Percentiles rank a stretch among this genome's conserved stretches.
Evolutionary conservation across 2,329 filamentous ascomycete species (phyloP).

Genomic region (Arthrobotrys conoides): DNA sequence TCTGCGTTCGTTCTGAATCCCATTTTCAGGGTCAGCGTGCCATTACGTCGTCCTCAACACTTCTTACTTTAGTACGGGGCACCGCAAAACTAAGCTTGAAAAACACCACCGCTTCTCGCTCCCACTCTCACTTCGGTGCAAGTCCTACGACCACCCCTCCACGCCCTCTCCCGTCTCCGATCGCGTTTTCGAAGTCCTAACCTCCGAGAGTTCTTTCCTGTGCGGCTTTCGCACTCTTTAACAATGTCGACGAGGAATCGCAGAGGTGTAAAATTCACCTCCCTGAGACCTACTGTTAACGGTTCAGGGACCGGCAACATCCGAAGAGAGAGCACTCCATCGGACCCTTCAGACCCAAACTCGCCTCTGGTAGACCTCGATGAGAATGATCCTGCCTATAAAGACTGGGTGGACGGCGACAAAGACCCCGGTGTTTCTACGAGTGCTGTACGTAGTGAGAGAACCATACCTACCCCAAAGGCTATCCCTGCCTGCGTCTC

Average conservation of each 20-base stretch:
- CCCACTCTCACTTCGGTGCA: conserved; percentile 20
- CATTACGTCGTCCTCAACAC: conserved; percentile 46
- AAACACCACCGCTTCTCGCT: conserved; percentile 22
- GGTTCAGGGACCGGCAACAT: conserved; percentile 55
- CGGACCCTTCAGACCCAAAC: conserved; percentile 58
- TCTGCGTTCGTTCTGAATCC: background rate
- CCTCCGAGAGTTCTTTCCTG: conserved; percentile 19
- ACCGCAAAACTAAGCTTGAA: background rate
- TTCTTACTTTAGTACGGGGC: background rate
- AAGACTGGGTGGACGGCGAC: conserved; percentile 60
- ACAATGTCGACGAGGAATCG: conserved; percentile 54
- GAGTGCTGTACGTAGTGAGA: conserved; percentile 33
- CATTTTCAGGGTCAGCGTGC: conserved; percentile 25
- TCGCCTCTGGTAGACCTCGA: conserved; percentile 57
- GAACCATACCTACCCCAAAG: conserved; percentile 30
- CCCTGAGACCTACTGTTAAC: conserved; percentile 48
- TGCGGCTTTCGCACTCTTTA: conserved; percentile 40
- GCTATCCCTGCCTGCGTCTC: conserved; percentile 46
- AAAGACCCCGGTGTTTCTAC: conserved; percentile 28
- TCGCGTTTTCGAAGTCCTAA: conserved; percentile 28
- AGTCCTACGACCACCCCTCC: conserved; percentile 30
- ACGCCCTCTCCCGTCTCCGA: conserved; percentile 30
- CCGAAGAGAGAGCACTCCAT: conserved; percentile 57
- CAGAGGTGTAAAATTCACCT: conserved; percentile 56
- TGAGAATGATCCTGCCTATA: conserved; percentile 51